Percentiles rank a stretch among this genome's conserved stretches.
These are phyloP conservation scores for Ustilago curta DNA, from an alignment of 1,284 basidiomycete genomes.

Conservation along the genomic window DNA sequence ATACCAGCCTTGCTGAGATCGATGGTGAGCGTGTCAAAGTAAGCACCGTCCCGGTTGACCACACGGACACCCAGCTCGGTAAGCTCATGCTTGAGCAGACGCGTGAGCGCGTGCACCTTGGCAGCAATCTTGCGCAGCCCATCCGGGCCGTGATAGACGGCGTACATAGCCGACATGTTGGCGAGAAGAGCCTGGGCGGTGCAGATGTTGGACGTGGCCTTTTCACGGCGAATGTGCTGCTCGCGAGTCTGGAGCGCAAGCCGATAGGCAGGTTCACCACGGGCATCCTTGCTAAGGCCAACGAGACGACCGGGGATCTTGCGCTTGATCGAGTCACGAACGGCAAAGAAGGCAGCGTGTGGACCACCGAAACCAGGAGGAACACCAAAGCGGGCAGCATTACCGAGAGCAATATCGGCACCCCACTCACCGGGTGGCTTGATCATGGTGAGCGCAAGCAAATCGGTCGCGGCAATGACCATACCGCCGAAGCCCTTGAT, in stretches of 20 bases:
- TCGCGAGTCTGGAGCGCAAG: conserved; percentile 81
- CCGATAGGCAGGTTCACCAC: conserved; percentile 88
- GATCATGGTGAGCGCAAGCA: conserved; percentile 90
- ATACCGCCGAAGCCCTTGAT: conserved; percentile 83
- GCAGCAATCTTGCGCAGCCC: conserved; percentile 87
- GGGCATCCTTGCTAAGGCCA: conserved; percentile 85
- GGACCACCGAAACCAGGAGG: conserved; percentile 71
- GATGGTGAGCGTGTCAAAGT: conserved; percentile 95
- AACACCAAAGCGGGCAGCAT: conserved; percentile 89
- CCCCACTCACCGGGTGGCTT: conserved; percentile 99
- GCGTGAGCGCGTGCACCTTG: conserved; percentile 90
- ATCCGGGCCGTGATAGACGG: conserved; percentile 92
- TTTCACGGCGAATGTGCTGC: conserved; percentile 70
- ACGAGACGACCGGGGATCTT: conserved; percentile 97
- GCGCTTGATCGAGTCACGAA: conserved; percentile 89
- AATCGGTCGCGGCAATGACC: conserved; percentile 87
- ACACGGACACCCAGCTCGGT: conserved; percentile 79
- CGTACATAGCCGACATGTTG: conserved; percentile 70
- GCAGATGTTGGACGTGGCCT: conserved; percentile 69
- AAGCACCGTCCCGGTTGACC: conserved; percentile 73
- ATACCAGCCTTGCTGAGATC: conserved; percentile 77
- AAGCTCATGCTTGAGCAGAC: conserved; percentile 79
- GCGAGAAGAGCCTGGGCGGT: conserved; percentile 67
- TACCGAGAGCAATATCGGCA: conserved; percentile 93
- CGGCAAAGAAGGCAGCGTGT: conserved; percentile 91